Evolutionary conservation across 2,329 filamentous ascomycete species (phyloP), one percentile per base, ranked within the genome.

Genomic region (Cladosporium velox): DNA sequence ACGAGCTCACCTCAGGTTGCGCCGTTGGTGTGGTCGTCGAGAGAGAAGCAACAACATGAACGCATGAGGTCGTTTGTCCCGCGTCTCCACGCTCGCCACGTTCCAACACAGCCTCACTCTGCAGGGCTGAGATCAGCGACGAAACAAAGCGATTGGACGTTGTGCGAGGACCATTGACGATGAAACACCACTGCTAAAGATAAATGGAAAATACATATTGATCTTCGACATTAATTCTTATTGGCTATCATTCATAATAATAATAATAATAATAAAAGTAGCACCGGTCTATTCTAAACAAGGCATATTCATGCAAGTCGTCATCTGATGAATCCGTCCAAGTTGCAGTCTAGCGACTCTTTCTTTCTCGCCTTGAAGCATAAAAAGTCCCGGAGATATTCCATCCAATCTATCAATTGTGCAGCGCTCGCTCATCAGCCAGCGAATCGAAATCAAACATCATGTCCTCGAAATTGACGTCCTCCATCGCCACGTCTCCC

Each of bases 381-480:
- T 18, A 11, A 2, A 44, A 2, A 18, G 1, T 44, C 41, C n/a
- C 41, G 1, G 8, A 44, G n/a, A 21, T 21, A n/a, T 12, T 47
- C 41, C 41, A 4, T 12, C 28, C 52, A 34, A 15, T 55, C 18
- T 55, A 47, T 59, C 14, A 59, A n/a, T 47, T 41, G 14, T 44
- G 24, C 15, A 59, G 3, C 14, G 11, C 35, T 3, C 41, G 57
- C 24, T 59, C 57, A 6, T 59, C 57, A 12, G 38, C 38, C 35
- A 59, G 24, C 12, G 57, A 47, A 28, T 62, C 61, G 14, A 74
- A 72, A 65, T 75, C 72, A 47, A 73, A 75, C 1, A 72, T 67
- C 58, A 73, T 52, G 44, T 73, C 70, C 18, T 69, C 70, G 60
- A 71, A 70, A 28, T 63, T 52, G 38, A 69, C 63, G 38, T 72